Evolutionary conservation across 1,284 basidiomycete species (phyloP), one percentile per base, ranked within the genome.

Genomic region (Inonotus obliquus): DNA sequence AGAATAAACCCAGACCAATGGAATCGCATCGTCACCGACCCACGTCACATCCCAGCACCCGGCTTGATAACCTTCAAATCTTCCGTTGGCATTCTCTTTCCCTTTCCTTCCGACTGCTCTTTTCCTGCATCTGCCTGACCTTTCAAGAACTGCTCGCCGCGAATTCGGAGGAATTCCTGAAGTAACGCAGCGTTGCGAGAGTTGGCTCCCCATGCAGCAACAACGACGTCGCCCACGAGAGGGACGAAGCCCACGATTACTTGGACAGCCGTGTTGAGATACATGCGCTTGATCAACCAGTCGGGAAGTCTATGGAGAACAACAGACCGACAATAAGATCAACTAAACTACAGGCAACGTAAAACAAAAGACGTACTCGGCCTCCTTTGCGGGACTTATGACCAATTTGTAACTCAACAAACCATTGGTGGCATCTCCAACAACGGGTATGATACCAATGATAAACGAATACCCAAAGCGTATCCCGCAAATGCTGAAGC

Each of bases 381-480:
- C 86, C 70, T 91, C 76, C 49, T 82, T 80, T 0, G 92, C 85
- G 62, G 92, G 93, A 62, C 84, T 83, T 9, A 96, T 77, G 59
- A 98, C 83, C 54, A 96, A 84, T 41, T 77, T 69, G 72, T 96
- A 93, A 75, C 92, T 92, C 62, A 94, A 79, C 1, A 74, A 57
- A 0, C 81, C 81, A 68, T 89, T 84, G 1, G 83, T 78, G 38
- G 84, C 73, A 67, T 92, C 89, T 27, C 92, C 92, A 0, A 81
- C 80, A 35, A 85, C 76, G 6, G 92, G 92, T 32, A 94, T 74
- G n/a, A 92, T 77, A 0, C 89, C 89, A 57, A 94, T 89, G 67
- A 91, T 69, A 73, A 91, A 91, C 25, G 91, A 86, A 87, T 89
- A 96, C 4, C 96, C 95, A 65, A 97, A 94, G 9, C 86, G 84